Percentiles rank a stretch among this genome's conserved stretches.
Conservation (phyloP, 495 filamentous ascomycete genomes). For the Neurospora sp. region DNA sequence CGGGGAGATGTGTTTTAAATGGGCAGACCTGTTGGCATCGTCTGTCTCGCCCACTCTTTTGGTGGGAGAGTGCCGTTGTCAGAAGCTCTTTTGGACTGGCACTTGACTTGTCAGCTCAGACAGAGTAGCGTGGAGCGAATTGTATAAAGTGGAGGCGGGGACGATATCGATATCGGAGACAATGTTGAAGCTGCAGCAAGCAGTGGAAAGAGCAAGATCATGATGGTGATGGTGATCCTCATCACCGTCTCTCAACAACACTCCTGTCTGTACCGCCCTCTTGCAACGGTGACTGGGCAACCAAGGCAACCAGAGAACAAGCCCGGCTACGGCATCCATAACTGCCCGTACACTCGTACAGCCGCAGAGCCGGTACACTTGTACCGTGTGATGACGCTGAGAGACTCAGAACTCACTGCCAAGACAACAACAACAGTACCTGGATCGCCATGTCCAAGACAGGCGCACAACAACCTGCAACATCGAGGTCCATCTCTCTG, state of each 20-base stretch:
- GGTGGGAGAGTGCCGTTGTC: not conserved
- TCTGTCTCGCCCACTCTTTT: not conserved
- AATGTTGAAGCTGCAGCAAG: not conserved
- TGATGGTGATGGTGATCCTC: not conserved
- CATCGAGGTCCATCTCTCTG: not conserved
- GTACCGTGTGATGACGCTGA: not conserved
- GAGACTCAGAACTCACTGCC: not conserved
- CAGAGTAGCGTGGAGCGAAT: not conserved
- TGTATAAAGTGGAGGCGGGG: not conserved
- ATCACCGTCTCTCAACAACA: not conserved
- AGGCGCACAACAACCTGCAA: not conserved
- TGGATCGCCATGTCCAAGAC: not conserved
- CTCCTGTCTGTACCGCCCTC: not conserved
- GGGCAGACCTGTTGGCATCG: not conserved
- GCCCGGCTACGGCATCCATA: not conserved
- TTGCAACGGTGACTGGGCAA: not conserved
- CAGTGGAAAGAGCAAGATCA: not conserved
- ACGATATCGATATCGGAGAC: not conserved
- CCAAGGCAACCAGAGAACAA: not conserved
- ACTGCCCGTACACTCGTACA: not conserved
- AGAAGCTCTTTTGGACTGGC: not conserved
- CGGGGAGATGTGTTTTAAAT: slow-evolving; percentile 12
- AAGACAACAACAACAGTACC: not conserved
- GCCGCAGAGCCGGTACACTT: not conserved
- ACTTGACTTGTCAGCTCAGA: not conserved